These are phyloP conservation scores for Climacium dendroides DNA, from an alignment of 225 moss, liverwort and hornwort species.

Conservation along the genomic window DNA sequence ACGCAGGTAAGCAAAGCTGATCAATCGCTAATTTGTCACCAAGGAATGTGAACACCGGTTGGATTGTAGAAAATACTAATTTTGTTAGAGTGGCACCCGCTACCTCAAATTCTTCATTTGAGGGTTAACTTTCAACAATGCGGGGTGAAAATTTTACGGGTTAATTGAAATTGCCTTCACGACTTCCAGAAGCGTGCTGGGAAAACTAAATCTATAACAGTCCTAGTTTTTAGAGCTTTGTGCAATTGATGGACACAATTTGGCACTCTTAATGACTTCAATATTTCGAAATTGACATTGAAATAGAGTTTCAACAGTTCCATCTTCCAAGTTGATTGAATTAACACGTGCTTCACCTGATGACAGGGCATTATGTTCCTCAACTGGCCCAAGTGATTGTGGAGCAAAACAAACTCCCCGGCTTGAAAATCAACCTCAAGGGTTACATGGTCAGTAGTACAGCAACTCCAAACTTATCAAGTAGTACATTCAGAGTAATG, in stretches of 20 bases:
- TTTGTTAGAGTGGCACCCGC: too few species aligned
- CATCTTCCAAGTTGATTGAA: not conserved
- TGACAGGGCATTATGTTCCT: slow-evolving; percentile 60
- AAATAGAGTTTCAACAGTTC: not conserved
- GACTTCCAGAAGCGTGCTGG: too few species aligned
- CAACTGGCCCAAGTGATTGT: slow-evolving; percentile 47
- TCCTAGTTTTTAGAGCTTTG: too few species aligned
- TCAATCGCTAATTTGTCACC: not conserved
- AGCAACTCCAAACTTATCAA: not conserved
- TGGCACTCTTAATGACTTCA: too few species aligned
- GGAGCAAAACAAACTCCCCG: slow-evolving; percentile 14
- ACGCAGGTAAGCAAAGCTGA: slow-evolving; percentile 7
- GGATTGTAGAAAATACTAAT: not conserved
- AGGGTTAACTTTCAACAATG: not conserved
- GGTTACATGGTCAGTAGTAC: slow-evolving; percentile 48
- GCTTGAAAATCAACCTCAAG: slow-evolving; percentile 46
- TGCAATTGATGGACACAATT: not conserved
- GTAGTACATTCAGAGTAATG: not conserved
- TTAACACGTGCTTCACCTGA: not conserved
- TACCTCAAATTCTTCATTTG: too few species aligned
- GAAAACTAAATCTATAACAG: not conserved
- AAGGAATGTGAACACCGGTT: not conserved
- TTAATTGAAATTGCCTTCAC: not conserved
- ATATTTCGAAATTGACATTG: not conserved
- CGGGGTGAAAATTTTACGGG: too few species aligned